Base-by-base conservation (phyloP, 1,139 yeast species). In the Kodamaea suecica region DNA sequence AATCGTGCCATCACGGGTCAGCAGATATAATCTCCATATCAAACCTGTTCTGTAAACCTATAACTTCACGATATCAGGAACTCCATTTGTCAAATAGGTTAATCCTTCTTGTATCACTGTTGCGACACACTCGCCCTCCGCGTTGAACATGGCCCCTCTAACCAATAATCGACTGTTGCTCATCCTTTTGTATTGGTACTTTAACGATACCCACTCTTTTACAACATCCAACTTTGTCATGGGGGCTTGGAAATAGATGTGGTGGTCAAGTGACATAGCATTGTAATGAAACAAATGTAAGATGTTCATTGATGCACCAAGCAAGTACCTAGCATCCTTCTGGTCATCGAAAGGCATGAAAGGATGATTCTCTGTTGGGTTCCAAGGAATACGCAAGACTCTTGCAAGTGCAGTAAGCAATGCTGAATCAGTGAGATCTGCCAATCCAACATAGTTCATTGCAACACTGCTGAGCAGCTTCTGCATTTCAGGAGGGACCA, bases 251-350 rank as follows among this genome's bases (percentile, higher is more conserved):
- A 70, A 70, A 43, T 69, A 69, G 15, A 70, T 55, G 42, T 69
- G 74, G 44, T 70, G 76, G 43, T 69, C 75, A 26, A 70, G 50
- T 3, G 73, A 66, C 74, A 70, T 69, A 21, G 75, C 75, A 40
- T 65, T 64, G 50, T 69, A 70, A 44, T 70, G 76, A 45, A 58
- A 66, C 10, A 69, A 35, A 38, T 70, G 76, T 29, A 67, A 42
- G 5, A 61, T 59, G 41, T 70, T 70, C 33, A 69, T 48, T 7
- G 73, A 59, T 4, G 46, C 38, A n/a, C 53, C 41, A 55, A 69
- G 50, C 39, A 66, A 45, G 14, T 41, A 29, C 17, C 59, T 45
- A 0, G 73, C 72, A 42, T 66, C 70, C 30, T 52, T 52, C 10
- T 43, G 47, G 13, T 52, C 55, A 41, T 69, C 73, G 26, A 50